Percentiles rank a stretch among this genome's conserved stretches.
phyloP scores from a whole-genome alignment of 2,329 filamentous ascomycete genomes.

The Trichoderma aggressivum region DNA sequence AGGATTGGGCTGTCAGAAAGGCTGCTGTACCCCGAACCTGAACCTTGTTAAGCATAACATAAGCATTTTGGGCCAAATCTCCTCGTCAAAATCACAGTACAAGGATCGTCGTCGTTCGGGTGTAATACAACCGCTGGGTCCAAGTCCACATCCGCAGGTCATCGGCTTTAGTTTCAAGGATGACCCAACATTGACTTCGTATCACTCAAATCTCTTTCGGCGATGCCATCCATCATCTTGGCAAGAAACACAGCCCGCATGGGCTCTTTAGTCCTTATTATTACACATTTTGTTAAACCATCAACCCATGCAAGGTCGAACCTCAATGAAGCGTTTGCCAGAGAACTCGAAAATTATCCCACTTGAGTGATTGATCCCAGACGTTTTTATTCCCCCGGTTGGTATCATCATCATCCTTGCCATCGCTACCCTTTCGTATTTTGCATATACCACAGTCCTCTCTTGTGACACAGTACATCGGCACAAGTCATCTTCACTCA shows the following conservation, averaged over 20 bases:
- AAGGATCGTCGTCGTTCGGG: neutral
- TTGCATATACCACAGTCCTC: neutral
- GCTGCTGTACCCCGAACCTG: neutral
- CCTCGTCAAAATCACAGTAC: neutral
- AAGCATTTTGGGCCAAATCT: neutral
- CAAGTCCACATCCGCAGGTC: neutral
- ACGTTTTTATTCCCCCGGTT: neutral
- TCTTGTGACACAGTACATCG: no score
- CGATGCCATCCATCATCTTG: neutral
- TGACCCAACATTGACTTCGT: neutral
- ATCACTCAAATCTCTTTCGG: neutral
- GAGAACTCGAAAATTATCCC: neutral
- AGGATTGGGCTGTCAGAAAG: neutral
- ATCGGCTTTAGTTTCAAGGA: neutral
- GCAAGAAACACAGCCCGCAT: neutral
- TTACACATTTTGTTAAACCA: neutral
- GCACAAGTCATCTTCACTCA: slow-evolving; percentile 26
- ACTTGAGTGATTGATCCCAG: neutral
- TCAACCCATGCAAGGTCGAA: neutral
- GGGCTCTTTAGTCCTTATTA: neutral
- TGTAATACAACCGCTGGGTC: neutral
- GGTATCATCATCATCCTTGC: neutral
- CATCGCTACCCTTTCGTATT: neutral
- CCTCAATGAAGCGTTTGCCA: neutral
- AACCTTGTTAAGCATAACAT: neutral